These are phyloP conservation scores for Leccinum sublutescens DNA, from an alignment of 768 basidiomycete genomes.

Conservation along the genomic window DNA sequence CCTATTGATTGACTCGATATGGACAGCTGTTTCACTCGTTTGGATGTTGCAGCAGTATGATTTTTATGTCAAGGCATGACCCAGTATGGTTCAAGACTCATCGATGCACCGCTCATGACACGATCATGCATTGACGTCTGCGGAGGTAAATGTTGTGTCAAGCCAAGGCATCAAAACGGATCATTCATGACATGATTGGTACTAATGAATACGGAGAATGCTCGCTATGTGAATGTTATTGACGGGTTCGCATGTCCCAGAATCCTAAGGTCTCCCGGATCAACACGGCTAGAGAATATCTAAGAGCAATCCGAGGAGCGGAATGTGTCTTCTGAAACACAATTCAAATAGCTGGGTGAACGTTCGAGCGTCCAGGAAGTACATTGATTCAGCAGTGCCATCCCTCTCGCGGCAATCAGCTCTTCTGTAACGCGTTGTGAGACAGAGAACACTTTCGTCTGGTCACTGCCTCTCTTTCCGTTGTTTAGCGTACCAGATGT, in stretches of 20 bases:
- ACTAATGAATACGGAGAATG: background rate
- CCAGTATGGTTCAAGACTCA: background rate
- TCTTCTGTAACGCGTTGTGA: background rate
- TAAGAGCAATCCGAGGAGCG: constrained; percentile 1
- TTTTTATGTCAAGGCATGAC: constrained; percentile 60
- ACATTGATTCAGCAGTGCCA: background rate
- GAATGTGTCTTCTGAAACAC: constrained; percentile 15
- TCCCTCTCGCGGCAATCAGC: background rate
- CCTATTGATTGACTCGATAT: constrained; percentile 13
- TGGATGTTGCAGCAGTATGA: constrained; percentile 89
- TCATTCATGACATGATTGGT: background rate
- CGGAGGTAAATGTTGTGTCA: constrained; percentile 50
- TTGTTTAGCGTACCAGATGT: background rate
- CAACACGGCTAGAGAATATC: background rate
- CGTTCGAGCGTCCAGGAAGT: background rate
- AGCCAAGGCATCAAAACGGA: constrained; percentile 18
- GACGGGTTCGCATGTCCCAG: background rate
- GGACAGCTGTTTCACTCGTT: constrained; percentile 59
- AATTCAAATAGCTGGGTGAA: background rate
- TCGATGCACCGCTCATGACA: background rate
- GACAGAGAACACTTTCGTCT: background rate
- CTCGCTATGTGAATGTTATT: background rate
- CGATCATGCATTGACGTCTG: background rate
- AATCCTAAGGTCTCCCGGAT: constrained; percentile 7
- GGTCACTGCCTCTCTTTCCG: constrained; percentile 6